Conservation (phyloP, 257 asterid species). For the Leonotis leonurus region DNA sequence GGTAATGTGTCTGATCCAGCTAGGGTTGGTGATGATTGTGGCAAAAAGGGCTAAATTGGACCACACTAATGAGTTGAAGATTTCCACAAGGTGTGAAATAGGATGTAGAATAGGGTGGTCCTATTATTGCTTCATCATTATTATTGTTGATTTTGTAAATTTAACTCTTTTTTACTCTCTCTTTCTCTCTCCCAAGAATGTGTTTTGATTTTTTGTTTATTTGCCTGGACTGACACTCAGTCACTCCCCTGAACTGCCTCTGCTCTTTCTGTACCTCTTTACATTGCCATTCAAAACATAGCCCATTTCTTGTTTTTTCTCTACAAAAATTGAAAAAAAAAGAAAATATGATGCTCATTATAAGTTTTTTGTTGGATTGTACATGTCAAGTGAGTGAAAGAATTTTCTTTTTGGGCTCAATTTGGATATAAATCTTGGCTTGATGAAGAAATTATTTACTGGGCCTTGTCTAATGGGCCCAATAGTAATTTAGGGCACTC, state of each 20-base stretch:
- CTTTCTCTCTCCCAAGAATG: neutral
- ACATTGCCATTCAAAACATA: neutral
- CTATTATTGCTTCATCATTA: constrained; percentile 17
- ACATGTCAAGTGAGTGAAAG: no score
- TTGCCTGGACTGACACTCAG: constrained; percentile 16
- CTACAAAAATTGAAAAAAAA: neutral
- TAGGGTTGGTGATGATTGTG: constrained; percentile 10
- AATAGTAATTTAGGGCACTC: no score
- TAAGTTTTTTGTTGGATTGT: no score
- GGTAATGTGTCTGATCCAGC: neutral
- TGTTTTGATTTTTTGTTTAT: neutral
- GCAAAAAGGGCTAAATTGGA: constrained; percentile 27
- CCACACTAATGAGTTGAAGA: constrained; percentile 26
- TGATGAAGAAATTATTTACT: no score
- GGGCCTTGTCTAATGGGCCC: no score
- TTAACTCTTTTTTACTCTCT: neutral
- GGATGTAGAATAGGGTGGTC: constrained; percentile 27
- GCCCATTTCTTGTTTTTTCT: neutral
- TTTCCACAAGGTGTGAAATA: constrained; percentile 18
- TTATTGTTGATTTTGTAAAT: no score
- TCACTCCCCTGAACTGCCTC: constrained; percentile 5
- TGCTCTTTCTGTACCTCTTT: constrained; percentile 8
- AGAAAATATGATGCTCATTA: neutral
- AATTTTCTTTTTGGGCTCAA: no score
- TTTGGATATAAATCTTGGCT: neutral